Evolutionary conservation across 176 grass and related monocot species (phyloP).

Genomic region (Avena atlantica): DNA sequence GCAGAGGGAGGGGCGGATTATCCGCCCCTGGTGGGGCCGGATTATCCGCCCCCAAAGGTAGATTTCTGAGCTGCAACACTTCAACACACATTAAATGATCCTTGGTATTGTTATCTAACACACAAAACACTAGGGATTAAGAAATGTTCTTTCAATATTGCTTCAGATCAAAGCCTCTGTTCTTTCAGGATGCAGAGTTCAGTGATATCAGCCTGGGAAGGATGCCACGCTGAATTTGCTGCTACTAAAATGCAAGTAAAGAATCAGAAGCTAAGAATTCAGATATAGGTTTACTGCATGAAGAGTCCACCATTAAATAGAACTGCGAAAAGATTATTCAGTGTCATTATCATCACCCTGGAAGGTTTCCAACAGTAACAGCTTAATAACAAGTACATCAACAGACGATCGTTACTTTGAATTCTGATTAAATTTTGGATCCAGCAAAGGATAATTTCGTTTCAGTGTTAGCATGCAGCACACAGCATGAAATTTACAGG

Average conservation of each 20-base stretch:
- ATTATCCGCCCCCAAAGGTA: too few species aligned
- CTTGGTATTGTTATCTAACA: too few species aligned
- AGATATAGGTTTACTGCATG: neutral
- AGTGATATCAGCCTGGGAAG: too few species aligned
- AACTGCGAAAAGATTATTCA: neutral
- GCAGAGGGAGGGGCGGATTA: too few species aligned
- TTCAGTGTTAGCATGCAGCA: neutral
- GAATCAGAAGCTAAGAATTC: neutral
- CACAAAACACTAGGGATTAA: too few species aligned
- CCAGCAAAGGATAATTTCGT: neutral
- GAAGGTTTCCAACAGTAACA: neutral
- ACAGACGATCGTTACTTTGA: neutral
- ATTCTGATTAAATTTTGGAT: neutral
- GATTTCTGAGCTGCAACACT: too few species aligned
- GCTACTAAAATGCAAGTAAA: neutral
- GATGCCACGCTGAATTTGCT: neutral
- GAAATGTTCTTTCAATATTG: too few species aligned
- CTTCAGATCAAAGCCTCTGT: neutral
- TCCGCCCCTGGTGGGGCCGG: too few species aligned
- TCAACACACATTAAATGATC: too few species aligned
- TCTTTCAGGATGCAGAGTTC: neutral
- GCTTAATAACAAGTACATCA: too few species aligned
- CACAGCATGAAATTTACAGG: neutral
- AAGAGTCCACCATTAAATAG: neutral
- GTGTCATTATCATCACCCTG: neutral